Evolutionary conservation across 441 rosid species (phyloP).

Genomic region (Eutrema salsugineum): DNA sequence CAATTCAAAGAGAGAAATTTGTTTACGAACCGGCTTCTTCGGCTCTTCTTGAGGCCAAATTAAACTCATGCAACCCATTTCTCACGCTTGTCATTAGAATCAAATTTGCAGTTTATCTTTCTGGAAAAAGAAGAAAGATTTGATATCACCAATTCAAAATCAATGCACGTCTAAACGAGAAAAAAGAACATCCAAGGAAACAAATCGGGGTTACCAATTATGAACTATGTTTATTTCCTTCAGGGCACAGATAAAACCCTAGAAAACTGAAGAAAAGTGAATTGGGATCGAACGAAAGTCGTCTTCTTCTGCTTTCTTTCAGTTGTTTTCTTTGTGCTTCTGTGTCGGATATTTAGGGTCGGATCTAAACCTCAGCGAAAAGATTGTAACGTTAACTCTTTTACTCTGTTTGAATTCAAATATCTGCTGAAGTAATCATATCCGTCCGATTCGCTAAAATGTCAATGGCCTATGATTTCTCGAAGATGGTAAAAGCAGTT

Average conservation of each 20-base stretch:
- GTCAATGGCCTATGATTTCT: slow-evolving; percentile 22
- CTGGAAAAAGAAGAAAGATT: not conserved
- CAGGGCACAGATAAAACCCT: slow-evolving; percentile 2
- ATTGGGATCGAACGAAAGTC: not conserved
- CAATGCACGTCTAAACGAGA: not conserved
- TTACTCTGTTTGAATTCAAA: slow-evolving; percentile 32
- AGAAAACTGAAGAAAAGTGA: not conserved
- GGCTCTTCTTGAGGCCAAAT: slow-evolving; percentile 82
- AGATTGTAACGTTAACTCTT: slow-evolving; percentile 31
- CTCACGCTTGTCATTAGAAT: slow-evolving; percentile 52
- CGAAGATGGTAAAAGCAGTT: slow-evolving; percentile 7
- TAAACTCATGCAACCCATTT: slow-evolving; percentile 52
- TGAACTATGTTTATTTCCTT: slow-evolving; percentile 7
- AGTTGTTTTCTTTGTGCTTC: not conserved
- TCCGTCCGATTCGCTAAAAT: slow-evolving; percentile 19
- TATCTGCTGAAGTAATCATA: not conserved
- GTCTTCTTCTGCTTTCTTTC: slow-evolving; percentile 5
- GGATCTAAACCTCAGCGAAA: slow-evolving; percentile 12
- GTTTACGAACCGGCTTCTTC: slow-evolving; percentile 80
- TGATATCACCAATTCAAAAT: not conserved
- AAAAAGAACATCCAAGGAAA: not conserved
- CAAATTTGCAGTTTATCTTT: slow-evolving; percentile 14
- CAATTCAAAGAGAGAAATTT: slow-evolving; percentile 6
- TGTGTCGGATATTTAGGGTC: slow-evolving; percentile 22
- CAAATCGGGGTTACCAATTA: slow-evolving; percentile 12